Evolutionary conservation across 2,329 filamentous ascomycete genomes (phyloP), one percentile per base, ranked within the genome.

Genomic region (Colletotrichum echinochloae): DNA sequence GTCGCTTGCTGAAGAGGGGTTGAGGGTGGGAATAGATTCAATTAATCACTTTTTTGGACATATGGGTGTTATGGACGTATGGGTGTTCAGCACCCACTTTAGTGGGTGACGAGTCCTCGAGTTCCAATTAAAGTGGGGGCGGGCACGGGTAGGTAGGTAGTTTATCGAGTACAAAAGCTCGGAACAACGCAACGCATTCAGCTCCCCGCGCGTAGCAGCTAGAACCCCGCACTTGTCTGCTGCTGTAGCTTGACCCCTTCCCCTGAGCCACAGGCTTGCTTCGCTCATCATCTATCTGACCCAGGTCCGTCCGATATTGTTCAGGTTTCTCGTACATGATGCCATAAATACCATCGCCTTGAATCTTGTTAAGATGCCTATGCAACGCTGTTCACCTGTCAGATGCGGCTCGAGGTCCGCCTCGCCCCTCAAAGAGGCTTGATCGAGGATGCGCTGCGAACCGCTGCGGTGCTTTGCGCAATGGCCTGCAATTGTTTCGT

Each of bases 401-500:
- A 39, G 23, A 54, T 54, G 48, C 23, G 20, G 16, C 35, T 12
- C 18, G n/a, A 33, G 18, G n/a, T 28, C n/a, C 9, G 41, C 35
- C 28, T 39, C 30, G 30, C 41, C n/a, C 20, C 16, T 46, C 35
- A 60, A n/a, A 61, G 65, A 51, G 62, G 64, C 39, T 66, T 61
- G 14, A 63, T 51, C 41, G 60, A 46, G 16, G 60, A 57, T 28
- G 57, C 37, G 11, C 60, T 46, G 26, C 65, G 54, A 54, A 65
- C 44, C 33, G 87, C 83, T 5, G 91, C 88, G 12, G 91, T 90
- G 61, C 90, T 76, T 60, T 89, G 86, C 16, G 90, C 90, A 20
- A 90, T 85, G 67, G 91, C 92, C 74, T 89, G 87, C 52, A 97
- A 83, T 78, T 92, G 91, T 74, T 92, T 86, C 54, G 90, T 87